Percentiles rank a stretch among this genome's conserved stretches.
phyloP scores from a whole-genome alignment of 495 filamentous ascomycete species.

The Rusavskia elegans region DNA sequence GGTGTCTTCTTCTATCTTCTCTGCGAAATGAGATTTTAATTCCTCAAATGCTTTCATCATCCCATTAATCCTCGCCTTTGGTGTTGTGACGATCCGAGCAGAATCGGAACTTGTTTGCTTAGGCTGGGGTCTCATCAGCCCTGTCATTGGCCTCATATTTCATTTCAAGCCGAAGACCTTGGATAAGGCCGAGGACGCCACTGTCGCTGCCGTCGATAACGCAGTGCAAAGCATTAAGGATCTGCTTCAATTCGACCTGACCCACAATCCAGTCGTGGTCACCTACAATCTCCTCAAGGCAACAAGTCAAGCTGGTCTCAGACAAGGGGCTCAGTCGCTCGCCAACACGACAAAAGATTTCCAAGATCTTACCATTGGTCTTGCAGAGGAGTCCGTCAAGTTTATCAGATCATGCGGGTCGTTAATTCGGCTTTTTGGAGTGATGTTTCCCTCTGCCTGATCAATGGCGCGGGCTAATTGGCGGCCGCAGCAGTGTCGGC shows the following conservation, averaged over 20 bases:
- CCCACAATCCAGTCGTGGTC: neutral
- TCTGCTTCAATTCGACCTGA: neutral
- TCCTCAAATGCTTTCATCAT: too few relatives aligned
- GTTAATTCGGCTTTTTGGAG: neutral
- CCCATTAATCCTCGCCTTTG: neutral
- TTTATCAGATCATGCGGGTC: neutral
- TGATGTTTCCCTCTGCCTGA: neutral
- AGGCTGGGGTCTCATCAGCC: neutral
- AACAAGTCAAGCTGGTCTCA: neutral
- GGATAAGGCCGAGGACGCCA: neutral
- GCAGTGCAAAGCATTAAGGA: neutral
- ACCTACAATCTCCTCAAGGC: neutral
- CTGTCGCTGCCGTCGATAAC: neutral
- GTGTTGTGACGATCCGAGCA: neutral
- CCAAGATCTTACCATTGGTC: neutral
- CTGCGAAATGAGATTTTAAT: too few relatives aligned
- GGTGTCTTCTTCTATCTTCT: neutral
- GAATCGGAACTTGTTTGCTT: neutral
- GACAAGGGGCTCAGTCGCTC: neutral
- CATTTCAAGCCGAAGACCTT: neutral
- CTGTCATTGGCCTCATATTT: neutral
- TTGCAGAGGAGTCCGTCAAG: slow-evolving; percentile 1
- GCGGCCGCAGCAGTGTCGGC: neutral
- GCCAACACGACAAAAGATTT: neutral
- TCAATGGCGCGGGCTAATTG: neutral